phyloP scores from a whole-genome alignment of 1,284 basidiomycete genomes.

The Trametes polyzona region DNA sequence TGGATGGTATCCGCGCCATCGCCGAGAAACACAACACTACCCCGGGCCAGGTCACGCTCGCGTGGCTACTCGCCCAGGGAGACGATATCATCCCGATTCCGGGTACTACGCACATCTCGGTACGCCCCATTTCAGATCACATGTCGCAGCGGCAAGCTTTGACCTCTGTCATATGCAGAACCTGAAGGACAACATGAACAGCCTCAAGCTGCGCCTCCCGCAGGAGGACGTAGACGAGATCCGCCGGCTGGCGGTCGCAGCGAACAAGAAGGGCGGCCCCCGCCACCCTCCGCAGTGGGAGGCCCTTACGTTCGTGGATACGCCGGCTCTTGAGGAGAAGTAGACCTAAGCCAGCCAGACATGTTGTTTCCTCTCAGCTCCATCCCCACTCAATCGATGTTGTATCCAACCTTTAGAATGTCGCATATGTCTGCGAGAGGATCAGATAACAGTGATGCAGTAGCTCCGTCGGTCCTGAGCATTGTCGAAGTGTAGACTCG shows the following conservation, averaged over 20 bases:
- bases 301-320: slow-evolving; percentile 16
- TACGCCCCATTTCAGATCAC: slow-evolving; percentile 6
- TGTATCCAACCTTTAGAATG: too few relatives aligned
- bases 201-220: slow-evolving; percentile 24
- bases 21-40: slow-evolving; percentile 41
- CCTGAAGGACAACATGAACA: slow-evolving; percentile 4
- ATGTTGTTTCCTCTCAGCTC: not conserved
- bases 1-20: slow-evolving; percentile 38
- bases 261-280: slow-evolving; percentile 20
- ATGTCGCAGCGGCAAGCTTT: too few relatives aligned
- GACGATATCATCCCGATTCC: slow-evolving; percentile 46
- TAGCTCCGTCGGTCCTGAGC: too few relatives aligned
- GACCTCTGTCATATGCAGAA: too few relatives aligned
- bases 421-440: too few relatives aligned
- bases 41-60: slow-evolving; percentile 46
- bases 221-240: not conserved
- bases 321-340: slow-evolving; percentile 12
- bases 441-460: too few relatives aligned
- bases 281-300: slow-evolving; percentile 17
- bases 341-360: too few relatives aligned
- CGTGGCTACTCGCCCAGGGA: slow-evolving; percentile 49
- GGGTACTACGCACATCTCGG: slow-evolving; percentile 34
- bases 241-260: slow-evolving; percentile 26
- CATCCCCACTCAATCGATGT: too few relatives aligned
- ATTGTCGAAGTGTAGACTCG: too few relatives aligned